A percentile compares a stretch with the other conserved stretches of the same genome.
Evolutionary conservation across 2,329 filamentous ascomycete species (phyloP).

Genomic region (Ophiostoma montium): DNA sequence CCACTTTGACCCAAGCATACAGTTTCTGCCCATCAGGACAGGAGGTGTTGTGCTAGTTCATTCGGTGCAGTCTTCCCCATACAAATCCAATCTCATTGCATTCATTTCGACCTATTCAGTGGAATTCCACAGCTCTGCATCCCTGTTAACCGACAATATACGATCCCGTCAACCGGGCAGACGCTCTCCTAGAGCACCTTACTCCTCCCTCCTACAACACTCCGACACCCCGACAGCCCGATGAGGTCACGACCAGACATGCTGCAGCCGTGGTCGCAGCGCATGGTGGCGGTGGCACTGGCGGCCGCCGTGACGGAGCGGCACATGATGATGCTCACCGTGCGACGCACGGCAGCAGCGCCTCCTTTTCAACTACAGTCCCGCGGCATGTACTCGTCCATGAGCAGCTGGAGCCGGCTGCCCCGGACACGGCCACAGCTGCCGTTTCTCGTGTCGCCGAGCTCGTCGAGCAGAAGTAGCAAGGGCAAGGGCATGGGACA

Average conservation of each 20-base stretch:
- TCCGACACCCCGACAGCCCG: not conserved
- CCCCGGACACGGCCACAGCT: conserved; percentile 25
- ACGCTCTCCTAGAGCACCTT: too few species aligned
- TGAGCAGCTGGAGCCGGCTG: not conserved
- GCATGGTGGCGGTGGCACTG: not conserved
- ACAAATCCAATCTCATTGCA: too few species aligned
- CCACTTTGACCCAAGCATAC: too few species aligned
- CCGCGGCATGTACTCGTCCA: not conserved
- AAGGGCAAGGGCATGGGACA: too few species aligned
- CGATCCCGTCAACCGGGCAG: too few species aligned
- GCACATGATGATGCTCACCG: not conserved
- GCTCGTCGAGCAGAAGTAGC: conserved; percentile 4
- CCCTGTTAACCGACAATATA: too few species aligned
- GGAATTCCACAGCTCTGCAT: too few species aligned
- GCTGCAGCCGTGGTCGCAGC: conserved; percentile 3
- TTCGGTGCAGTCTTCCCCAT: too few species aligned
- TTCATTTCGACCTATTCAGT: too few species aligned
- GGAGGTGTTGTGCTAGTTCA: too few species aligned
- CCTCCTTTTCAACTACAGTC: not conserved
- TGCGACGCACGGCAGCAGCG: not conserved
- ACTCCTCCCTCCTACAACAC: not conserved
- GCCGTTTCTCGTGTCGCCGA: conserved; percentile 35
- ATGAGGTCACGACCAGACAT: conserved; percentile 4
- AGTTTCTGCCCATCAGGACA: too few species aligned
- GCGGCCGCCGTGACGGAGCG: not conserved